Conservation (phyloP, 495 filamentous ascomycete species). For the Melanomma pulvis-pyrius region DNA sequence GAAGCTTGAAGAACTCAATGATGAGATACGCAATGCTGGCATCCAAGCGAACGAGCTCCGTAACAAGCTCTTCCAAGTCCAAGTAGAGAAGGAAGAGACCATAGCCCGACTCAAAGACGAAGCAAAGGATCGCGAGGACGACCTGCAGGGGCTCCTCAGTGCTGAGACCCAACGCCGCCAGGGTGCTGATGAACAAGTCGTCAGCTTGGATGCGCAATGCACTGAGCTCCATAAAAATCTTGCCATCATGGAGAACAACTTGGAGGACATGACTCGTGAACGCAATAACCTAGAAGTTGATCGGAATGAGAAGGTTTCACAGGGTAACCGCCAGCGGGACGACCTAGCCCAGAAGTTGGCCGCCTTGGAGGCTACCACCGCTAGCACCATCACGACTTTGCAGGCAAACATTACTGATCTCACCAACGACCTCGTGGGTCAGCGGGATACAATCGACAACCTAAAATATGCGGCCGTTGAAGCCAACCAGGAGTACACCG, state of each 20-base stretch:
- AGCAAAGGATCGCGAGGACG: conserved; percentile 27
- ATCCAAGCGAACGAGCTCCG: conserved; percentile 46
- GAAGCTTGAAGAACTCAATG: conserved; percentile 35
- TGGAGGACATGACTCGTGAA: conserved; percentile 3
- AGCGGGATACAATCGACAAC: conserved; percentile 20
- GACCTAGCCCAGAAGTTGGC: conserved; percentile 6
- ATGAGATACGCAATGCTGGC: conserved; percentile 38
- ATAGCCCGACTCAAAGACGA: conserved; percentile 35
- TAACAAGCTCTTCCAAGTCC: conserved; percentile 43
- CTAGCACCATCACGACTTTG: conserved; percentile 17
- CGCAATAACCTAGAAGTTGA: conserved; percentile 5
- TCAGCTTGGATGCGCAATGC: neutral
- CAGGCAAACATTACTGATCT: conserved; percentile 22
- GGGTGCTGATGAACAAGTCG: conserved; percentile 13
- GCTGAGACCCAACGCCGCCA: conserved; percentile 18
- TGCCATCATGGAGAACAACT: neutral
- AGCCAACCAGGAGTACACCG: conserved; percentile 16
- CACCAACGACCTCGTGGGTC: conserved; percentile 28
- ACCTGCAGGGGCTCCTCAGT: conserved; percentile 5
- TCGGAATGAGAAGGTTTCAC: conserved; percentile 10
- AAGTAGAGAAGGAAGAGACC: conserved; percentile 37
- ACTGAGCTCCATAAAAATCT: conserved; percentile 17
- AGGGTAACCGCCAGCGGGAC: conserved; percentile 15
- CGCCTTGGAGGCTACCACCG: conserved; percentile 12
- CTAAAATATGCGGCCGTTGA: conserved; percentile 32